phyloP scores from a whole-genome alignment of 2,329 filamentous ascomycete species.

The Raffaelea albimanens region DNA sequence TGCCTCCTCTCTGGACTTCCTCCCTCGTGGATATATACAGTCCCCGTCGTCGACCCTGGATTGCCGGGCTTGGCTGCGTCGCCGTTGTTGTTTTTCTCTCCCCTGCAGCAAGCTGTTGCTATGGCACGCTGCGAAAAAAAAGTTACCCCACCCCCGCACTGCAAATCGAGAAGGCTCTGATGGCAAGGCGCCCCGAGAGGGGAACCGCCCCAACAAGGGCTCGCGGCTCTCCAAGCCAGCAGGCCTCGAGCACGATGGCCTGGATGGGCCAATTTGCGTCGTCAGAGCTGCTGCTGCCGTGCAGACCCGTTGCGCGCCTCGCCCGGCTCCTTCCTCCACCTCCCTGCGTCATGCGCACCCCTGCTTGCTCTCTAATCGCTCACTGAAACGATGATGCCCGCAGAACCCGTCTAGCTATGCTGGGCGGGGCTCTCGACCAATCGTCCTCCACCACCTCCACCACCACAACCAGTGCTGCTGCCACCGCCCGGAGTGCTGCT shows the following conservation, averaged over 20 bases:
- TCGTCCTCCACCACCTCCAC: slow-evolving; percentile 14
- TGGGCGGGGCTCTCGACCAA: slow-evolving; percentile 48
- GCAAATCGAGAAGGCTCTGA: not conserved
- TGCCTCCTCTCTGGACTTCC: slow-evolving; percentile 7
- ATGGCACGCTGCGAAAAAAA: not conserved
- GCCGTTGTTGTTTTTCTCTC: not conserved
- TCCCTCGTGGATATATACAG: not conserved
- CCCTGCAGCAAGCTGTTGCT: slow-evolving; percentile 1
- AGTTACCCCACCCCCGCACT: slow-evolving; percentile 15
- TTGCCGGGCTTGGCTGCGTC: not conserved
- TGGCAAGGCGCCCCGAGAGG: not conserved
- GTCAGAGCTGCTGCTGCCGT: no score
- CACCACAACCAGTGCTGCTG: not conserved
- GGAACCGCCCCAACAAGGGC: no score
- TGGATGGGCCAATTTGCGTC: slow-evolving; percentile 9
- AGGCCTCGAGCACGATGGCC: slow-evolving; percentile 19
- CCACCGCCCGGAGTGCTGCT: no score
- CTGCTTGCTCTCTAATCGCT: not conserved
- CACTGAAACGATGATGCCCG: slow-evolving; percentile 5
- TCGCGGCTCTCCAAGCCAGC: no score
- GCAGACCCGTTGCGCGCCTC: not conserved
- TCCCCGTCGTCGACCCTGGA: not conserved
- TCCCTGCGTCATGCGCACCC: not conserved
- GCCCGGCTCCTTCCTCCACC: not conserved
- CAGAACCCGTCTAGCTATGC: slow-evolving; percentile 67